These are phyloP conservation scores for Podila epicladia DNA, from an alignment of 192 early-diverging fungal genomes.

Conservation along the genomic window DNA sequence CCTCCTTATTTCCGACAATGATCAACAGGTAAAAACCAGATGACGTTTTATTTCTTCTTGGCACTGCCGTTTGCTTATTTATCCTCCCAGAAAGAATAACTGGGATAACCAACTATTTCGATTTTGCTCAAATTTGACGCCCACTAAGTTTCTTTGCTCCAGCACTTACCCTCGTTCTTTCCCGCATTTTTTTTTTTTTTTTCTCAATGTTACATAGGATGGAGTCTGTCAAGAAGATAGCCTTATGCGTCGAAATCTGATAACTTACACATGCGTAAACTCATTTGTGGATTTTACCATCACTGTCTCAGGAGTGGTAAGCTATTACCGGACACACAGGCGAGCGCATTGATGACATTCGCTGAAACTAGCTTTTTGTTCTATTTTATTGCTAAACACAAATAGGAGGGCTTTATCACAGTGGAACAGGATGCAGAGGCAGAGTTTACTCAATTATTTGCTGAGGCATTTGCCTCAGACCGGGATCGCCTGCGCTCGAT, in stretches of 20 bases:
- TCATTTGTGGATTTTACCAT: neutral
- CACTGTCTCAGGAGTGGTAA: neutral
- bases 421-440: slow-evolving; percentile 8
- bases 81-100: too few species aligned
- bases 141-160: too few species aligned
- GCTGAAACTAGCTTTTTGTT: too few species aligned
- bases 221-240: neutral
- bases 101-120: too few species aligned
- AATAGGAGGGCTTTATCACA: slow-evolving; percentile 10
- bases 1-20: slow-evolving; percentile 3
- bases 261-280: neutral
- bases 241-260: neutral
- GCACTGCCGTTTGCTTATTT: too few species aligned
- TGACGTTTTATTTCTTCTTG: neutral
- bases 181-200: too few species aligned
- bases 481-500: slow-evolving; percentile 4
- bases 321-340: too few species aligned
- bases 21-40: too few species aligned
- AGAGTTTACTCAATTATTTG: neutral
- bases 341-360: too few species aligned
- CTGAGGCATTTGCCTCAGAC: neutral
- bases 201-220: neutral
- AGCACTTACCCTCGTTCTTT: too few species aligned
- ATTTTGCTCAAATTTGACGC: too few species aligned
- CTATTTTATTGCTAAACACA: too few species aligned